Percentiles rank a stretch among this genome's conserved stretches.
phyloP scores from a whole-genome alignment of 73 alveolate genomes.

The Tetrahymena thermophila region DNA sequence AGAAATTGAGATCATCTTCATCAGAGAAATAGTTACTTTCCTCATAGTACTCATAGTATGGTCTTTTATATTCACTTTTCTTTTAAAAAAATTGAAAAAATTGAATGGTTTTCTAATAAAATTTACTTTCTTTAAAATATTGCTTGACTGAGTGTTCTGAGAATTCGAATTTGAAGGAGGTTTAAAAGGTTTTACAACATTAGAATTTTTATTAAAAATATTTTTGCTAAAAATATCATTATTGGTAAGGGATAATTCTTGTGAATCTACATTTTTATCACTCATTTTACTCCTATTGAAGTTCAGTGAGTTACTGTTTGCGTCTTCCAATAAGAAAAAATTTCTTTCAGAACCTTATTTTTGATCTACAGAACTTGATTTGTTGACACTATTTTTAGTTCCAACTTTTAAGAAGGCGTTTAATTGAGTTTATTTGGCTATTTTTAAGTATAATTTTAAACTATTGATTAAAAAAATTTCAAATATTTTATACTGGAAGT shows the following conservation, averaged over 20 bases:
- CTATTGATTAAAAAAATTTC: background rate
- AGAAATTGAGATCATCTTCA: background rate
- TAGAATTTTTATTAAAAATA: background rate
- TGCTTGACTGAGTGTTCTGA: background rate
- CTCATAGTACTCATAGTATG: background rate
- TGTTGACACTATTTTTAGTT: background rate
- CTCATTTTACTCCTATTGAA: background rate
- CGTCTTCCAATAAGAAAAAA: background rate
- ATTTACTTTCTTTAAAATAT: background rate
- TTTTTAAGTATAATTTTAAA: background rate
- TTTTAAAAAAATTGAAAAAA: background rate
- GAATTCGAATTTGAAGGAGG: background rate
- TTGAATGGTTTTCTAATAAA: background rate
- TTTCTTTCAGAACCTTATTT: background rate
- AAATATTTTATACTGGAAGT: background rate
- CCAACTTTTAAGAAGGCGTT: background rate
- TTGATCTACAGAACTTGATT: background rate
- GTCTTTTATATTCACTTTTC: background rate
- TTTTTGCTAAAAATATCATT: background rate
- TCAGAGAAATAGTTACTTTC: background rate
- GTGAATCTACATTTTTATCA: background rate
- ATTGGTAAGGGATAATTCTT: background rate
- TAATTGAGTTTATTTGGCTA: background rate
- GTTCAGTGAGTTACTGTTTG: background rate
- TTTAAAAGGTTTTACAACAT: background rate